Base-by-base conservation (phyloP, 2,329 filamentous ascomycete species). In the Hirsutella rhossiliensis region DNA sequence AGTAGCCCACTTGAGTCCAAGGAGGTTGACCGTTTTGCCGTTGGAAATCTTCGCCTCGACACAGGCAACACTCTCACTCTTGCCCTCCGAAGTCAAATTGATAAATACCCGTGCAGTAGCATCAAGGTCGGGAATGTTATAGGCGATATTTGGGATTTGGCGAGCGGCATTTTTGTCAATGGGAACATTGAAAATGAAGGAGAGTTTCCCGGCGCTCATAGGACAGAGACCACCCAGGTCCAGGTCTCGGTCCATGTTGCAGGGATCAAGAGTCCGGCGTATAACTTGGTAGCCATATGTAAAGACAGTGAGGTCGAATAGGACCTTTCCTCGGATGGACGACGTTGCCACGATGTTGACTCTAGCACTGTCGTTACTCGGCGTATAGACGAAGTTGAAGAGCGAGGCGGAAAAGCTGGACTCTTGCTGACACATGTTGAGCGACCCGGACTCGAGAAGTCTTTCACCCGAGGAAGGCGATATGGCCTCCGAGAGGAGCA, bases 31-130 rank as follows among this genome's bases (percentile, higher is more conserved):
- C 0, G 88, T 94, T 66, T 95, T 87, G 49, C 85, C 86, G 62
- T 96, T 97, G 53, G 87, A 94, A 43, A 96, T 73, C 48, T 81
- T 72, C 41, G 88, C 88, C 68, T 95, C 84, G 43, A 96, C 79
- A 61, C 90, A 97, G 45, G 89, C 87, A 43, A 94, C 76, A 54
- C 74, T 79, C 42, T 75, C 66, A 23, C 23, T 23, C 23, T 23
- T 4, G 23, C 23, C 23, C 43, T 73, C 71, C 7, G 66, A 68
- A 38, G 77, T 82, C 50, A 76, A 72, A 60, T 86, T 90, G 71
- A 96, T 87, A 55, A 80, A 82, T 56, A 96, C 79, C 55, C 76
- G 80, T 42, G 95, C 84, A 42, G 78, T 82, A 48, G 87, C 88
- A 62, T 97, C 90, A 43, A 96, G 73, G 71, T 96, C 90, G 41